Base-by-base conservation (phyloP, 2,329 filamentous ascomycete species). In the Pestalotiopsis sp. region DNA sequence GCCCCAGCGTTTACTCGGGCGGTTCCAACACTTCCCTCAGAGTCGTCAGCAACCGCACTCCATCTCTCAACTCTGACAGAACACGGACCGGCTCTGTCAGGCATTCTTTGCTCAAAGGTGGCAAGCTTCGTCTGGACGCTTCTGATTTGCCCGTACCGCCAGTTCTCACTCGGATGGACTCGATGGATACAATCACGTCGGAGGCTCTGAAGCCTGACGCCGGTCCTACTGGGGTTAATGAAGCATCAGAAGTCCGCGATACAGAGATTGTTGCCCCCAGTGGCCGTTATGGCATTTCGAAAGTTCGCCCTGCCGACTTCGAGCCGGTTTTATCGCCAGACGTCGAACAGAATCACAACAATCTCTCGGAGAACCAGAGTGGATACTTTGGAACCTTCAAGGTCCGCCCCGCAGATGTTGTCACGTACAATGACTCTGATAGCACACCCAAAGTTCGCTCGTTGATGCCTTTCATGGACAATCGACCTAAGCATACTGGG, bases 81-180 rank as follows among this genome's bases (percentile, higher is more conserved):
- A 74, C 74, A n/a, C 72, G 69, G 56, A 65, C 67, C 14, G 70
- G 70, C 17, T 61, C 68, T 20, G 70, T 71, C 57, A 74, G 73
- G 20, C 73, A 76, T 74, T 68, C 66, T 17, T 69, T 77, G 25
- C 68, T 77, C 66, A 77, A 73, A 65, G 68, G 67, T 6, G 70
- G 73, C n/a, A 57, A 68, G n/a, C 41, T 71, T 23, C 68, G 52
- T 31, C 66, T 66, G 40, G 64, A 69, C 9, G 36, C 69, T 17
- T 57, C 69, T 17, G 74, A 77, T 23, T 45, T 71, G 25, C 75
- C 76, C 59, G 66, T 74, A 38, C 74, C 76, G 45, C 74, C 75
- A 4, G 65, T 77, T n/a, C 62, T 78, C 20, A 76, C 72, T 13
- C 67, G 56, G 27, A 17, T 66, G 12, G 69, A 68, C 2, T 57